Evolutionary conservation across 352 stramenopile genomes (phyloP).

Genomic region (Globisporangium paddicum): DNA sequence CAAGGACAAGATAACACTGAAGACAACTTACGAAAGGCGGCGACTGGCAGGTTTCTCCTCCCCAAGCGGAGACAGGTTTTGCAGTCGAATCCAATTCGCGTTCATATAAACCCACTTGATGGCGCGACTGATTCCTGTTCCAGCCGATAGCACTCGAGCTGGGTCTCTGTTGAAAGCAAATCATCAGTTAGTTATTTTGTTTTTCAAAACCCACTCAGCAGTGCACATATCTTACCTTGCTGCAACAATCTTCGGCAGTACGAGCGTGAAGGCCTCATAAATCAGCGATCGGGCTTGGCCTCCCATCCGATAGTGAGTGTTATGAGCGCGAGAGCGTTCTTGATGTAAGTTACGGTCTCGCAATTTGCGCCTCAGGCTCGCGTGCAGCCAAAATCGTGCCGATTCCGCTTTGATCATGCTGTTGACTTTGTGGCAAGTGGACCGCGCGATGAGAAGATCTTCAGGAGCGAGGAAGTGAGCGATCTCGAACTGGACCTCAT

Average conservation of each 20-base stretch:
- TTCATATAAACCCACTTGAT: conserved; percentile 89
- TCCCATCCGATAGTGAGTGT: conserved; percentile 38
- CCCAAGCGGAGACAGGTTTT: conserved; percentile 47
- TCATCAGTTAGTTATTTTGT: neutral
- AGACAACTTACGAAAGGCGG: conserved; percentile 32
- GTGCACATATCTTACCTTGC: conserved; percentile 19
- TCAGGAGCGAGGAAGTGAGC: conserved; percentile 69
- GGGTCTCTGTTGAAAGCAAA: conserved; percentile 41
- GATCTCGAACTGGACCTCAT: conserved; percentile 80
- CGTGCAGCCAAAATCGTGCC: conserved; percentile 78
- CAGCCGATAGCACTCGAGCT: conserved; percentile 58
- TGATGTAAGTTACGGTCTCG: conserved; percentile 39
- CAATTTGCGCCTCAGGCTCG: conserved; percentile 68
- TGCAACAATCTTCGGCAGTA: conserved; percentile 74
- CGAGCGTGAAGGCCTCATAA: conserved; percentile 70
- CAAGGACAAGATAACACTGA: neutral
- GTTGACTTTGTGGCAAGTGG: conserved; percentile 80
- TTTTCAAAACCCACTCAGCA: neutral
- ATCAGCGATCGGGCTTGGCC: conserved; percentile 64
- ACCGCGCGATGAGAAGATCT: conserved; percentile 67
- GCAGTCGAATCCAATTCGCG: conserved; percentile 76
- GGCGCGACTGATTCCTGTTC: conserved; percentile 59
- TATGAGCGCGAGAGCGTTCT: conserved; percentile 47
- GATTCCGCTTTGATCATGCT: conserved; percentile 81
- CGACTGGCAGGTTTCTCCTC: conserved; percentile 13